Percentiles rank a stretch among this genome's conserved stretches.
phyloP scores from a whole-genome alignment of 2,329 filamentous ascomycete species.

The Epichloe festucae region DNA sequence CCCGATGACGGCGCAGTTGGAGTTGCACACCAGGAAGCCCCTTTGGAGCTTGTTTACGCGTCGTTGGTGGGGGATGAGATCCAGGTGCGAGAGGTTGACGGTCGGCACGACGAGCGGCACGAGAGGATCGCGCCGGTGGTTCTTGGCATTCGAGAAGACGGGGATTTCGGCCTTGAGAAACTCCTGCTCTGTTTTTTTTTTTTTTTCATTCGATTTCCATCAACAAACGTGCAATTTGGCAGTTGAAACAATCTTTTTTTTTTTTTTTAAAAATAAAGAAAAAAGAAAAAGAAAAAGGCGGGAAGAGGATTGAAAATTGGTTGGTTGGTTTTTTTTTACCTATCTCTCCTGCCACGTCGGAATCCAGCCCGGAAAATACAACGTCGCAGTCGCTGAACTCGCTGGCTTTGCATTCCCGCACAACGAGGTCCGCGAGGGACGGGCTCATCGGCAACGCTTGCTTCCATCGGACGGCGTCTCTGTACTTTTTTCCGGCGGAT shows the following conservation, averaged over 20 bases:
- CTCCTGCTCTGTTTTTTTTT: conserved; percentile 54
- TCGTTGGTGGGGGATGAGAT: conserved; percentile 80
- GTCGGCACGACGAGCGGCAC: conserved; percentile 92
- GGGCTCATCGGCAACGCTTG: conserved; percentile 72
- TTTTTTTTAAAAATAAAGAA: neutral
- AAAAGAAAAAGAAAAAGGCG: neutral
- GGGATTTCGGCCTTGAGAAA: conserved; percentile 80
- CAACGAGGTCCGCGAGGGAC: conserved; percentile 60
- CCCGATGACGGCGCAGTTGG: conserved; percentile 94
- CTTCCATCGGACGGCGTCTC: conserved; percentile 91
- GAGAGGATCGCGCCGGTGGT: conserved; percentile 80
- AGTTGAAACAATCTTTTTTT: too few relatives aligned
- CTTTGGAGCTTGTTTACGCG: conserved; percentile 58
- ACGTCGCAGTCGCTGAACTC: conserved; percentile 85
- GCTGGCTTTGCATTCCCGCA: conserved; percentile 71
- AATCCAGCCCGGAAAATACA: conserved; percentile 85
- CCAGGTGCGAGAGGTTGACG: conserved; percentile 79
- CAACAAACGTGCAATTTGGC: conserved; percentile 11
- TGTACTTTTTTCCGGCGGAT: conserved; percentile 87
- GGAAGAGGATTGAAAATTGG: too few relatives aligned
- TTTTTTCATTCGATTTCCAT: neutral
- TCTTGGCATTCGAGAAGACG: conserved; percentile 96
- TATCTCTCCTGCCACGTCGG: conserved; percentile 82
- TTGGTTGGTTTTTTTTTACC: conserved; percentile 35
- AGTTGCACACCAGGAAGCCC: conserved; percentile 94